Evolutionary conservation across 1,139 yeast genomes (phyloP).

Genomic region (Geotrichum cucujoidarum): DNA sequence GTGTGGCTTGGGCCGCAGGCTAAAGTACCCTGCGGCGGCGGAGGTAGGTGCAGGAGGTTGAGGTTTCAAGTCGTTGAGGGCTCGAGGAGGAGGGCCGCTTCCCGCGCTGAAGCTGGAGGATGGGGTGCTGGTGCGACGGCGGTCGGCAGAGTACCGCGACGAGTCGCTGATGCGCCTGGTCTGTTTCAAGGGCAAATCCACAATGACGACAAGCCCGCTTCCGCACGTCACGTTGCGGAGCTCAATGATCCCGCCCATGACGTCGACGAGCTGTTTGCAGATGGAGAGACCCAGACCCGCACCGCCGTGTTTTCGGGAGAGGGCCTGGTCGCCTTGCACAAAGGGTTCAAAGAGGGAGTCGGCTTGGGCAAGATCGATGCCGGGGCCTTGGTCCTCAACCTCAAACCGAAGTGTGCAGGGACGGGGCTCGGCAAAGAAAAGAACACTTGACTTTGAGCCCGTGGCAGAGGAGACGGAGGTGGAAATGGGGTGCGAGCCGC

Average conservation of each 20-base stretch:
- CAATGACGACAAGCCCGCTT: slow-evolving; percentile 73
- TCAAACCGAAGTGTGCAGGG: slow-evolving; percentile 32
- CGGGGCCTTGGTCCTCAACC: slow-evolving; percentile 89
- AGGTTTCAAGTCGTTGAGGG: not conserved
- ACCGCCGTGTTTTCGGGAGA: slow-evolving; percentile 89
- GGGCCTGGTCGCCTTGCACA: slow-evolving; percentile 93
- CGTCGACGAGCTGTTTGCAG: slow-evolving; percentile 80
- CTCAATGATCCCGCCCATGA: slow-evolving; percentile 66
- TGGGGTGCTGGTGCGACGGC: not conserved
- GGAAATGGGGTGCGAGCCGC: not conserved
- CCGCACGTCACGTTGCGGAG: slow-evolving; percentile 60
- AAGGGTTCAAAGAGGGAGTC: slow-evolving; percentile 91
- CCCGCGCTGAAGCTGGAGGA: not conserved
- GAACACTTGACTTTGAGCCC: not conserved
- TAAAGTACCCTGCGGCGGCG: not conserved
- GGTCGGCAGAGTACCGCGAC: slow-evolving; percentile 4
- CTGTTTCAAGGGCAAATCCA: slow-evolving; percentile 73
- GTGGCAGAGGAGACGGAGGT: not conserved
- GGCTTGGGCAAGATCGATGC: slow-evolving; percentile 74
- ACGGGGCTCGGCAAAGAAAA: not conserved
- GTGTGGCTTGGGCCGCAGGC: not conserved
- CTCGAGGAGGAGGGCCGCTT: not conserved
- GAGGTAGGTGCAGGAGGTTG: not conserved
- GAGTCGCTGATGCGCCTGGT: slow-evolving; percentile 39
- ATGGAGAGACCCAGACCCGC: slow-evolving; percentile 93